These are phyloP conservation scores for Calonectria honghensis DNA, from an alignment of 2,329 filamentous ascomycete species.

Conservation along the genomic window DNA sequence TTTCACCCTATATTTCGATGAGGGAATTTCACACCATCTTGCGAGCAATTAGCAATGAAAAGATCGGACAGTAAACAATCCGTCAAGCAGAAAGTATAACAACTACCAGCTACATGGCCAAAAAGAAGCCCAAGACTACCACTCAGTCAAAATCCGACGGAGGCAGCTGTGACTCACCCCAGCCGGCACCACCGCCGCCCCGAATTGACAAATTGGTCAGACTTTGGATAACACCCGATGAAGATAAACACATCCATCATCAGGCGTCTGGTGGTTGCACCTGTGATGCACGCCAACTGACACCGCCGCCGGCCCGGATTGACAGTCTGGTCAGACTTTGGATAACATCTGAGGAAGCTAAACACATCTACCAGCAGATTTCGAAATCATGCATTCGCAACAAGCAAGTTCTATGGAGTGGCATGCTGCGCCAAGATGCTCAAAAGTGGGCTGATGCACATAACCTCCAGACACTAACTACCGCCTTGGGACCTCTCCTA, in stretches of 20 bases:
- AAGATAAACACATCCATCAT: background rate
- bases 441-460: background rate
- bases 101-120: background rate
- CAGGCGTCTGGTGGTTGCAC: background rate
- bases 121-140: background rate
- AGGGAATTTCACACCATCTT: background rate
- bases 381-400: background rate
- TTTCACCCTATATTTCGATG: background rate
- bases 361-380: background rate
- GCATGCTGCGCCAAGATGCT: background rate
- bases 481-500: background rate
- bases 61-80: background rate
- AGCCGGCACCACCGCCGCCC: background rate
- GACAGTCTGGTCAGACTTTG: background rate
- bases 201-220: background rate
- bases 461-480: background rate
- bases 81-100: background rate
- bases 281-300: background rate
- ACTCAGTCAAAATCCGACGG: background rate
- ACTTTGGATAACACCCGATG: background rate
- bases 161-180: too few species aligned
- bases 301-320: background rate
- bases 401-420: slow-evolving; percentile 1
- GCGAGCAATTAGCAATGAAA: background rate
- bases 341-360: background rate